These are phyloP conservation scores for Wickerhamiella musiphila DNA, from an alignment of 805 yeast genomes.

Conservation along the genomic window DNA sequence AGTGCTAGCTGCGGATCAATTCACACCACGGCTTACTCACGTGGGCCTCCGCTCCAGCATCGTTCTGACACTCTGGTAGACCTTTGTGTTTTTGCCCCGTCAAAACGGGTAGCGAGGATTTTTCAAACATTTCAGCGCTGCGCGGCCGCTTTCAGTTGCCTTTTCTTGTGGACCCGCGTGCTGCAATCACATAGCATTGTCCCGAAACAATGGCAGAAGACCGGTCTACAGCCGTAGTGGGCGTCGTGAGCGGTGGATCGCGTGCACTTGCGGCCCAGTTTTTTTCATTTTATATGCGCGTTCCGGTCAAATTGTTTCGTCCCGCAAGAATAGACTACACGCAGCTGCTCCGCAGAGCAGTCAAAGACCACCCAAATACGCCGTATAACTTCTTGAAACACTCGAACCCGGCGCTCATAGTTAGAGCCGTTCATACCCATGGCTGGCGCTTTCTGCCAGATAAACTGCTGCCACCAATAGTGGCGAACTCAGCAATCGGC, in stretches of 20 bases:
- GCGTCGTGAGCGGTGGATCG: conserved; percentile 71
- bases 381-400: conserved; percentile 41
- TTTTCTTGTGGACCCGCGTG: no score
- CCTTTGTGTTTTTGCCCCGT: no score
- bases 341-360: conserved; percentile 20
- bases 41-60: no score
- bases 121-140: no score
- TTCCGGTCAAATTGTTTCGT: conserved; percentile 69
- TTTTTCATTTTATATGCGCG: conserved; percentile 60
- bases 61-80: no score
- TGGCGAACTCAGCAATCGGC: conserved; percentile 85
- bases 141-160: no score
- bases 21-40: no score
- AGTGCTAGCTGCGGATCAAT: no score
- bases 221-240: conserved; percentile 30
- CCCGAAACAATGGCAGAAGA: no score
- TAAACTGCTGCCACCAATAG: conserved; percentile 67
- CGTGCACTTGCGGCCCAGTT: conserved; percentile 69
- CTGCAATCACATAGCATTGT: no score
- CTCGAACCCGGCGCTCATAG: conserved; percentile 58
- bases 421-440: conserved; percentile 50
- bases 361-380: conserved; percentile 5
- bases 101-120: no score
- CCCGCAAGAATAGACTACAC: conserved; percentile 83
- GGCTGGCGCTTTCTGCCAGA: conserved; percentile 85